Evolutionary conservation across 2,329 filamentous ascomycete genomes (phyloP).

Genomic region (Pyricularia sp.): DNA sequence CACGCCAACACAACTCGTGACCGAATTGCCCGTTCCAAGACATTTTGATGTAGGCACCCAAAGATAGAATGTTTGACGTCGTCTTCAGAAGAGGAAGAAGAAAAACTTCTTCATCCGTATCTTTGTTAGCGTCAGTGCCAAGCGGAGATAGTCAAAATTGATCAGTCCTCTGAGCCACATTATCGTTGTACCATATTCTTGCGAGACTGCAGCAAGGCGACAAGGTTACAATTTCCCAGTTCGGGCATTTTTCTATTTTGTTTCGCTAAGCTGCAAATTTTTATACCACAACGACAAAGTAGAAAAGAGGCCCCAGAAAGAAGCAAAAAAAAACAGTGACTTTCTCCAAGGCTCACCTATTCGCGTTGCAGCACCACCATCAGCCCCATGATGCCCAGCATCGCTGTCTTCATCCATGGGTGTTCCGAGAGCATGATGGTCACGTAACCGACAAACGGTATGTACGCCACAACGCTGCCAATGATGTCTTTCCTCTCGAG

Average conservation of each 20-base stretch:
- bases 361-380: constrained; percentile 88
- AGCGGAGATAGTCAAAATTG: neutral
- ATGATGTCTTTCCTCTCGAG: constrained; percentile 82
- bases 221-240: neutral
- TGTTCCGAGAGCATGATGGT: constrained; percentile 93
- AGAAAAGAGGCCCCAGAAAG: neutral
- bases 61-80: neutral
- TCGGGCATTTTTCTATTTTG: neutral
- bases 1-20: neutral
- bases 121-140: neutral
- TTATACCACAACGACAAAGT: neutral
- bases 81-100: neutral
- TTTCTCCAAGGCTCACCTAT: constrained; percentile 23
- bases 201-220: too few species aligned
- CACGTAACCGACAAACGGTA: constrained; percentile 92
- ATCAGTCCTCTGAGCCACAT: neutral
- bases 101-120: neutral
- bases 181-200: neutral
- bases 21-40: neutral
- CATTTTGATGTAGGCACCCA: neutral
- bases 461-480: constrained; percentile 76
- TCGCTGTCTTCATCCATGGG: constrained; percentile 90
- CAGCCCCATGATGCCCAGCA: constrained; percentile 89
- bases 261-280: neutral
- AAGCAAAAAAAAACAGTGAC: neutral